phyloP scores from a whole-genome alignment of 176 grass and related monocot genomes.

The Rhynchospora tenuis region DNA sequence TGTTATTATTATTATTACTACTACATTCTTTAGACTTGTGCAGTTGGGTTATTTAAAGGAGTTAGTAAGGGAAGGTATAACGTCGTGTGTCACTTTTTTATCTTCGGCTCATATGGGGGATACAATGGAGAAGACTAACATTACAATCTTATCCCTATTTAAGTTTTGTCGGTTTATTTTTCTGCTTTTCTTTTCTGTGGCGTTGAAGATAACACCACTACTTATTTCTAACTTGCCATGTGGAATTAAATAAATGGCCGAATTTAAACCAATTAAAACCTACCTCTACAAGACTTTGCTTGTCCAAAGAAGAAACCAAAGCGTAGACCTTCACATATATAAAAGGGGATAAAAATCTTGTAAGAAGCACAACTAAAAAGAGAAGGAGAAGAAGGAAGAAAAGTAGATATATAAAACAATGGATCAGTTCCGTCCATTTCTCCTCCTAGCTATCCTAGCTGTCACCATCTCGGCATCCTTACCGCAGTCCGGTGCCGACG shows the following conservation, averaged over 20 bases:
- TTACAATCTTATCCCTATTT: not conserved
- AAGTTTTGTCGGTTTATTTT: not conserved
- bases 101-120: not conserved
- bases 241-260: conserved; percentile 7
- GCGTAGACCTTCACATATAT: not conserved
- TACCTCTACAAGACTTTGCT: not conserved
- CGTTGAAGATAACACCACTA: not conserved
- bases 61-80: not conserved
- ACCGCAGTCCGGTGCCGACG: conserved; percentile 2
- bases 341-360: conserved; percentile 5
- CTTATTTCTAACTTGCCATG: not conserved
- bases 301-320: not conserved
- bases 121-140: not conserved
- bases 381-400: not conserved
- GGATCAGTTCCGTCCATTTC: conserved; percentile 32
- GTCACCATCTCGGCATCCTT: not conserved
- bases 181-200: not conserved
- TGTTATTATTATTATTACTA: no score
- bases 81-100: not conserved
- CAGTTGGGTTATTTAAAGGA: not conserved
- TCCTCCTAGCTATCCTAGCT: not conserved
- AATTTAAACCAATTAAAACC: conserved; percentile 8
- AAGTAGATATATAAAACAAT: not conserved
- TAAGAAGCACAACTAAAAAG: not conserved
- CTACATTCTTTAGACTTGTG: not conserved